phyloP scores from a whole-genome alignment of 75 land plant genomes.

The Sequoiadendron giganteum region DNA sequence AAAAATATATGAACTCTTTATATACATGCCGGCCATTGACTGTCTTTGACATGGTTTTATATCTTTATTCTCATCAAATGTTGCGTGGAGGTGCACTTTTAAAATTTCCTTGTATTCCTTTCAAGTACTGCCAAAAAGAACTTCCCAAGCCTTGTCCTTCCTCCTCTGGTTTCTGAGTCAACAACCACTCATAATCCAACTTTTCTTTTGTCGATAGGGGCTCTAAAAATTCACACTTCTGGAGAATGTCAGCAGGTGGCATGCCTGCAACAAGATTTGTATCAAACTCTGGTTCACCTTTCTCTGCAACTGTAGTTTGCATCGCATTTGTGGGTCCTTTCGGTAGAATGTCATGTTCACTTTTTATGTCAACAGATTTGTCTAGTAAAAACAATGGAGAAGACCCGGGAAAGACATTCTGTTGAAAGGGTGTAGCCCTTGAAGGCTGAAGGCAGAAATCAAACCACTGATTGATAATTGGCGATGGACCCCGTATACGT shows the following conservation, averaged over 20 bases:
- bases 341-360: neutral
- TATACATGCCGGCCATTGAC: neutral
- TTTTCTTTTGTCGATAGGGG: slow-evolving; percentile 61
- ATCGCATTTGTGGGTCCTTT: slow-evolving; percentile 15
- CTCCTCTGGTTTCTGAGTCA: slow-evolving; percentile 29
- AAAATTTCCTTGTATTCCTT: slow-evolving; percentile 6
- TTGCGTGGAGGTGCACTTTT: slow-evolving; percentile 6
- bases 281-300: slow-evolving; percentile 47
- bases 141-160: slow-evolving; percentile 22
- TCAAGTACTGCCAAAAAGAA: slow-evolving; percentile 12
- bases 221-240: slow-evolving; percentile 80
- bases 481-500: slow-evolving; percentile 82
- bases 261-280: slow-evolving; percentile 67
- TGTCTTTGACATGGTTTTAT: neutral
- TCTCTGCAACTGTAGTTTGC: neutral
- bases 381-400: slow-evolving; percentile 47
- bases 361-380: neutral
- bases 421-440: slow-evolving; percentile 64
- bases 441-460: slow-evolving; percentile 87
- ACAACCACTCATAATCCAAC: slow-evolving; percentile 60
- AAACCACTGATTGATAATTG: slow-evolving; percentile 87
- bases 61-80: slow-evolving; percentile 7
- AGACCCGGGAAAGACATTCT: slow-evolving; percentile 75
- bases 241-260: slow-evolving; percentile 69
- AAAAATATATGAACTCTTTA: neutral